Conservation (phyloP, 495 filamentous ascomycete genomes). For the Amniculicola lignicola region DNA sequence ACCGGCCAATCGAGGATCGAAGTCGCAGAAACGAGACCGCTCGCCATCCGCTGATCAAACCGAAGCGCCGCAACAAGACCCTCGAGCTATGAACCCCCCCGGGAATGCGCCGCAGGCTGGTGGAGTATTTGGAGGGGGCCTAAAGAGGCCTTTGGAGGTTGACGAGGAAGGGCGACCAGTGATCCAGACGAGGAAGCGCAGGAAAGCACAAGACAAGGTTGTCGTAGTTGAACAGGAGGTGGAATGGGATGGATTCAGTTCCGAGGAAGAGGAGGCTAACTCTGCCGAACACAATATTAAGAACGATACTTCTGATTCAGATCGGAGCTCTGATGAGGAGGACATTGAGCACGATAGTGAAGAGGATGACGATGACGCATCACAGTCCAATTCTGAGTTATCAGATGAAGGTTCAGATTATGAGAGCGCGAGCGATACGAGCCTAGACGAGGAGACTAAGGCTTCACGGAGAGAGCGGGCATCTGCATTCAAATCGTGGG, state of each 20-base stretch:
- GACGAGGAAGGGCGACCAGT: conserved; percentile 75
- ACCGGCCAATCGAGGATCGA: not conserved
- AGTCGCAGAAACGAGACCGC: conserved; percentile 5
- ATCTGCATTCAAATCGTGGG: conserved; percentile 93
- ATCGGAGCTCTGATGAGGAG: not conserved
- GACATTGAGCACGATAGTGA: not conserved
- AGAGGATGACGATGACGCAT: conserved; percentile 12
- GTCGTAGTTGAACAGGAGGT: conserved; percentile 41
- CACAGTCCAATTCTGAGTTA: conserved; percentile 9
- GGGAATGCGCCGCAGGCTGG: not conserved
- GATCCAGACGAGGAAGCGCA: conserved; percentile 60
- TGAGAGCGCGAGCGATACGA: conserved; percentile 43
- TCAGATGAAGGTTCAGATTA: conserved; percentile 26
- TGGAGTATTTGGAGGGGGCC: conserved; percentile 63
- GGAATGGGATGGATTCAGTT: conserved; percentile 60
- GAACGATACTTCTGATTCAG: not conserved
- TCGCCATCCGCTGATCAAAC: not conserved
- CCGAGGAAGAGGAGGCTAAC: conserved; percentile 17
- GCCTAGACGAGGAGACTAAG: conserved; percentile 24
- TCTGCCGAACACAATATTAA: not conserved
- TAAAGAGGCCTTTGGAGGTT: conserved; percentile 81
- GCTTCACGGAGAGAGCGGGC: conserved; percentile 43
- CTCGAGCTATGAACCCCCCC: no score
- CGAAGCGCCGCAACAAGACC: conserved; percentile 14
- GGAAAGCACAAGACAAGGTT: conserved; percentile 24